Evolutionary conservation across 1,139 yeast species (phyloP).

Genomic region (Lodderomyces oxycetoniae): DNA sequence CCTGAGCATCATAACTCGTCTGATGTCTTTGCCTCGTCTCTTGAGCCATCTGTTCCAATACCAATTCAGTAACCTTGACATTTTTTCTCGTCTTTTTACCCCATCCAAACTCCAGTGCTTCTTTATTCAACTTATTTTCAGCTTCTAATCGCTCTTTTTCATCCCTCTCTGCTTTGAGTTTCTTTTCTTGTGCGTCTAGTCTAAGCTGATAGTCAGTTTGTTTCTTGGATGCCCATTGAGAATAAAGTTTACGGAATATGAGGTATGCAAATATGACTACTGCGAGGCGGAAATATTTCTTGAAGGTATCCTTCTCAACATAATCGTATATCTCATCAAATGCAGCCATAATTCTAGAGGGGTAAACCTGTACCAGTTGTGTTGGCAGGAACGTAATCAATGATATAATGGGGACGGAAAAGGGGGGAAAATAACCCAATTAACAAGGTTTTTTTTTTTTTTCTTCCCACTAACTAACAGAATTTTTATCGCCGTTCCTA

Average conservation of each 20-base stretch:
- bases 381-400: too few relatives aligned
- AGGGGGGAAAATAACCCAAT: too few relatives aligned
- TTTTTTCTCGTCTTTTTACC: constrained; percentile 66
- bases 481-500: too few relatives aligned
- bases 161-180: constrained; percentile 32
- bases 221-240: constrained; percentile 43
- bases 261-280: constrained; percentile 35
- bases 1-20: constrained; percentile 49
- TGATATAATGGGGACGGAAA: too few relatives aligned
- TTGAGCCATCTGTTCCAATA: constrained; percentile 43
- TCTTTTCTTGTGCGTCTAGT: constrained; percentile 42
- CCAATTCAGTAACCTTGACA: constrained; percentile 50
- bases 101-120: constrained; percentile 64
- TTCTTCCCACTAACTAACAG: neutral
- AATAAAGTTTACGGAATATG: constrained; percentile 33
- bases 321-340: constrained; percentile 36
- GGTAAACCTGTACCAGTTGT: too few relatives aligned
- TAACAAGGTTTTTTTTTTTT: neutral
- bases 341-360: constrained; percentile 12
- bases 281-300: constrained; percentile 36
- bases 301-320: constrained; percentile 31
- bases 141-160: constrained; percentile 26
- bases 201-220: constrained; percentile 50
- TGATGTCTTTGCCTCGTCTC: constrained; percentile 43
- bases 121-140: constrained; percentile 29